Conservation (phyloP, 495 filamentous ascomycete species). For the Paragyromitra xinjiangensis region DNA sequence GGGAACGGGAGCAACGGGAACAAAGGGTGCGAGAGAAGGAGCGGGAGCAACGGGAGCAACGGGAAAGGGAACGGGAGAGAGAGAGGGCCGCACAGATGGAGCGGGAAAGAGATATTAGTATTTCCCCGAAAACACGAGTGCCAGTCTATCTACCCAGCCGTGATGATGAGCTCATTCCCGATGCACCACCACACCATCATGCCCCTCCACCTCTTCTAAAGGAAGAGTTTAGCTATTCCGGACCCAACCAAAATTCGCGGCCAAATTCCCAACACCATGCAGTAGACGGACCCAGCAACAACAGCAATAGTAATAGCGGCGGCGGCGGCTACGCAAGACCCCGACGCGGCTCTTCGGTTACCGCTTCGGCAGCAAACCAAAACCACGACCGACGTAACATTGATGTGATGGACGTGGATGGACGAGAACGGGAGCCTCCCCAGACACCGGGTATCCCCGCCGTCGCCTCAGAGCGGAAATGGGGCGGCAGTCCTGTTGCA, state of each 20-base stretch:
- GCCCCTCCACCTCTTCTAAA: constrained; percentile 46
- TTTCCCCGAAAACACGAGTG: constrained; percentile 71
- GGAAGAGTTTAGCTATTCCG: constrained; percentile 59
- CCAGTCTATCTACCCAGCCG: constrained; percentile 63
- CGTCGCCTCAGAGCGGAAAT: constrained; percentile 56
- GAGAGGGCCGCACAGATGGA: constrained; percentile 60
- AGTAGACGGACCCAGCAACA: neutral
- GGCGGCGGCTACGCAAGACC: constrained; percentile 33
- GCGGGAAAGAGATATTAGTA: constrained; percentile 69
- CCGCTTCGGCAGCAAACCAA: constrained; percentile 24
- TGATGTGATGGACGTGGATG: constrained; percentile 56
- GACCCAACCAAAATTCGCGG: constrained; percentile 47
- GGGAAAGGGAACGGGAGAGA: constrained; percentile 45
- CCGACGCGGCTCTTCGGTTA: constrained; percentile 33
- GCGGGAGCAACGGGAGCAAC: constrained; percentile 52
- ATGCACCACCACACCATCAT: constrained; percentile 51
- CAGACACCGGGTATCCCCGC: constrained; percentile 44
- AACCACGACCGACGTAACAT: constrained; percentile 43
- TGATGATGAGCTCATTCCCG: constrained; percentile 60
- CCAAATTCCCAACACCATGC: constrained; percentile 56
- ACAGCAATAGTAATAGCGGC: neutral
- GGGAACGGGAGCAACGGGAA: constrained; percentile 50
- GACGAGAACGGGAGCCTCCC: constrained; percentile 36
- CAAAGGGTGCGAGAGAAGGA: constrained; percentile 57
- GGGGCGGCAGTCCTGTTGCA: constrained; percentile 51